A percentile compares a stretch with the other conserved stretches of the same genome.
These are phyloP conservation scores for Breviolum minutum DNA, from an alignment of 73 alveolate genomes.

Conservation along the genomic window DNA sequence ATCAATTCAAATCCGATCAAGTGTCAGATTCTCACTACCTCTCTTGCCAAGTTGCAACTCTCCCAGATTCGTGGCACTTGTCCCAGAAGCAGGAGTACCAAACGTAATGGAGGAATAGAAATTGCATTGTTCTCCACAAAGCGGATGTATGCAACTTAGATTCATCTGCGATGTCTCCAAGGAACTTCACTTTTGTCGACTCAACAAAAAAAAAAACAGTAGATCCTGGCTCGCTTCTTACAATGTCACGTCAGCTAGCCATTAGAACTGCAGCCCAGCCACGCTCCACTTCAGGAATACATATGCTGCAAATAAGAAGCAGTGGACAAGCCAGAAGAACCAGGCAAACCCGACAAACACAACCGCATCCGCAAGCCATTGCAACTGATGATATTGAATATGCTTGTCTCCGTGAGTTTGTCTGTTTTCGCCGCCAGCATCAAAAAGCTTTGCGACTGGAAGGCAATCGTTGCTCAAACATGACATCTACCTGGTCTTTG, in stretches of 20 bases:
- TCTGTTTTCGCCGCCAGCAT: neutral
- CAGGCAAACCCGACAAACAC: slow-evolving; percentile 1
- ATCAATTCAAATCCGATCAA: too few relatives aligned
- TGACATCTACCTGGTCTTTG: too few relatives aligned
- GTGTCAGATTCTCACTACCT: neutral
- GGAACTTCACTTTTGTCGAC: neutral
- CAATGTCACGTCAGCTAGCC: too few relatives aligned
- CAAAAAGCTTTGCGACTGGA: too few relatives aligned
- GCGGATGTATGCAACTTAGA: slow-evolving; percentile 78
- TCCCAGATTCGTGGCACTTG: slow-evolving; percentile 70
- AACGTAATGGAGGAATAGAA: slow-evolving; percentile 17
- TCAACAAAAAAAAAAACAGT: too few relatives aligned
- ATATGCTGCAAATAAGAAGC: slow-evolving; percentile 46
- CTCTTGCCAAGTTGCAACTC: neutral
- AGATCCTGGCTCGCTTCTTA: too few relatives aligned
- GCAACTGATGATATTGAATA: neutral
- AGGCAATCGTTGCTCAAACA: neutral
- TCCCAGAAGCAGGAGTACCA: slow-evolving; percentile 30
- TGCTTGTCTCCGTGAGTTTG: neutral
- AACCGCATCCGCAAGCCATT: slow-evolving; percentile 2
- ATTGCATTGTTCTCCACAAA: slow-evolving; percentile 29
- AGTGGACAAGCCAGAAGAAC: slow-evolving; percentile 3
- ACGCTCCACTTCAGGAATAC: slow-evolving; percentile 71
- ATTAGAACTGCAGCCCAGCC: neutral
- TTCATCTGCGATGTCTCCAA: neutral